Evolutionary conservation across 805 yeast species (phyloP).

Genomic region (Myxozyma neglecta): DNA sequence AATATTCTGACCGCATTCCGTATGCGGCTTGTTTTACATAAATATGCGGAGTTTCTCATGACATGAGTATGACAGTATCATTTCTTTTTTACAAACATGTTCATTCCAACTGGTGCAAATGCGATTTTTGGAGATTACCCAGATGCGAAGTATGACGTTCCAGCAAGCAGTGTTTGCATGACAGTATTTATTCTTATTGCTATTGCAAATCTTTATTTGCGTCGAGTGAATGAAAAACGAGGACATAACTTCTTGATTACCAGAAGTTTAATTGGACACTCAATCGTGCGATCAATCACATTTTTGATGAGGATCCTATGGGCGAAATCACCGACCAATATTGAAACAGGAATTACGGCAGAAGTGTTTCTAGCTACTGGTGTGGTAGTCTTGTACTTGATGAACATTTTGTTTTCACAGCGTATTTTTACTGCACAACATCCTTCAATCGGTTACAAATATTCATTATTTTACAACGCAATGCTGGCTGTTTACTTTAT

Average conservation of each 20-base stretch:
- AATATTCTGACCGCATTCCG: too few relatives aligned
- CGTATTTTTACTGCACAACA: slow-evolving; percentile 5
- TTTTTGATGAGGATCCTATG: not conserved
- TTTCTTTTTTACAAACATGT: not conserved
- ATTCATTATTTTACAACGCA: not conserved
- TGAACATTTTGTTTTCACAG: slow-evolving; percentile 5
- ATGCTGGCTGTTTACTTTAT: not conserved
- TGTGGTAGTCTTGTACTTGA: not conserved
- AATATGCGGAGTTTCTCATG: too few relatives aligned
- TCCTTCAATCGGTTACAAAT: not conserved
- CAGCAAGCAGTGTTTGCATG: not conserved
- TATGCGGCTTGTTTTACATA: too few relatives aligned
- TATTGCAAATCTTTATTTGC: not conserved
- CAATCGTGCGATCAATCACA: not conserved
- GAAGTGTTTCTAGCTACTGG: not conserved
- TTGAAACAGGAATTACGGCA: not conserved
- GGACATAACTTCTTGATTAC: slow-evolving; percentile 1
- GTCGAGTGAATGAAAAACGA: not conserved
- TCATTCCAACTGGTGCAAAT: not conserved
- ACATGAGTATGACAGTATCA: not conserved
- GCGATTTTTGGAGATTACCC: slow-evolving; percentile 3
- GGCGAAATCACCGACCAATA: not conserved
- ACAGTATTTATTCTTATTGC: not conserved
- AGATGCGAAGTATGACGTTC: not conserved
- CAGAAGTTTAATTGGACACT: not conserved